Percentiles rank a stretch among this genome's conserved stretches.
phyloP scores from a whole-genome alignment of 2,329 filamentous ascomycete genomes.

The Chaetomiaceae sp. region DNA sequence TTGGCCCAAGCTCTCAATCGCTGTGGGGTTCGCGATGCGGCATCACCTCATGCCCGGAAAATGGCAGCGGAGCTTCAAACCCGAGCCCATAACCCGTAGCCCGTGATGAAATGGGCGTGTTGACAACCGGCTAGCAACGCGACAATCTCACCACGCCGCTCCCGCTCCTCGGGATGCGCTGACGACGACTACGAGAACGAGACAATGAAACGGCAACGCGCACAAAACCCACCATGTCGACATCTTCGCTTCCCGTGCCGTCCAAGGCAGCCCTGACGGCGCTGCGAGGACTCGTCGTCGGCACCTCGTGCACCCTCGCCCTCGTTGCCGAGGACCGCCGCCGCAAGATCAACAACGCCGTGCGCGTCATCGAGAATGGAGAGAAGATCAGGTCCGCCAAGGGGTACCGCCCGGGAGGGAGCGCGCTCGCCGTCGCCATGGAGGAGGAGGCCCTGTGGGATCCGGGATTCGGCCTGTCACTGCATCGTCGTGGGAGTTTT shows the following conservation, averaged over 20 bases:
- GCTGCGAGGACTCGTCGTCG: constrained; percentile 40
- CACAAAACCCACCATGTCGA: constrained; percentile 29
- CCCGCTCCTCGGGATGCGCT: constrained; percentile 16
- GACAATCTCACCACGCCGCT: background rate
- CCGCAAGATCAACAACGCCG: constrained; percentile 39
- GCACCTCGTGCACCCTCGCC: constrained; percentile 42
- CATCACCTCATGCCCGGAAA: constrained; percentile 13
- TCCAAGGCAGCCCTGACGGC: constrained; percentile 43
- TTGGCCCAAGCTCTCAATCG: background rate
- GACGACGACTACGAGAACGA: too few species aligned
- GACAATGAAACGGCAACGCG: constrained; percentile 22
- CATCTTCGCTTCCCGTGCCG: constrained; percentile 38
- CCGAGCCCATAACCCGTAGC: background rate
- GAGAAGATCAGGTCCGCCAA: constrained; percentile 36
- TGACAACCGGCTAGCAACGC: background rate
- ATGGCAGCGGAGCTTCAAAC: constrained; percentile 6
- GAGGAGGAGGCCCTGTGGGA: constrained; percentile 26
- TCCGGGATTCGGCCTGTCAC: constrained; percentile 1
- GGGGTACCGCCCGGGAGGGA: constrained; percentile 34
- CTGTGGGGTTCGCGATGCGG: background rate
- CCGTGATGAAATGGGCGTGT: background rate
- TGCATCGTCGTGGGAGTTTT: too few species aligned
- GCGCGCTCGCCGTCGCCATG: constrained; percentile 21
- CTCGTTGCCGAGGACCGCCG: constrained; percentile 42
- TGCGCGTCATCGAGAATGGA: constrained; percentile 36